Evolutionary conservation across 305 asterid species (phyloP).

Genomic region (Fraxinus latifolia): DNA sequence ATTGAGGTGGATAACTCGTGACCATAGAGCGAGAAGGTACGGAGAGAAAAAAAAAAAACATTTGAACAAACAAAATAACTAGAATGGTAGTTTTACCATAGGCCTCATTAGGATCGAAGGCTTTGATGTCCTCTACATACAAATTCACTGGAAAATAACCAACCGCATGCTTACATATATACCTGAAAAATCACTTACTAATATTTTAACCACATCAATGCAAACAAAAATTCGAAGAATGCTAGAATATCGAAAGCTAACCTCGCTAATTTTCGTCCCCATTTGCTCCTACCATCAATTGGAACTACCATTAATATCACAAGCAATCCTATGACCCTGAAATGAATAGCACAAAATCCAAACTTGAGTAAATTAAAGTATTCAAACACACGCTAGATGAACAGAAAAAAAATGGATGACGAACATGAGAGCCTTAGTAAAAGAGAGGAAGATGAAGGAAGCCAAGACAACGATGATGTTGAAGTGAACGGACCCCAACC

Average conservation of each 20-base stretch:
- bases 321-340: conserved; percentile 72
- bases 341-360: conserved; percentile 19
- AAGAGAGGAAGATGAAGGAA: conserved; percentile 63
- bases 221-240: conserved; percentile 3
- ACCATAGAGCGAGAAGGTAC: background rate
- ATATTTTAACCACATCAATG: conserved; percentile 12
- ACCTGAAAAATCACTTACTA: conserved; percentile 50
- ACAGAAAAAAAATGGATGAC: conserved; percentile 18
- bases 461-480: conserved; percentile 38
- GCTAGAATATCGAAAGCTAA: conserved; percentile 15
- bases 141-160: conserved; percentile 87
- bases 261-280: conserved; percentile 70
- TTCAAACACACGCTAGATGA: background rate
- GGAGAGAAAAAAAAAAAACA: background rate
- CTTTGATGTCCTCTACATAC: conserved; percentile 85
- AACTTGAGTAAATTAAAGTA: background rate
- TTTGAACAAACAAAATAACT: conserved; percentile 4
- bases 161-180: conserved; percentile 77
- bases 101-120: conserved; percentile 91
- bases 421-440: conserved; percentile 56
- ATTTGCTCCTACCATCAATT: conserved; percentile 60
- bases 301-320: conserved; percentile 61
- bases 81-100: conserved; percentile 53
- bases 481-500: conserved; percentile 77
- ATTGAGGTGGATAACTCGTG: background rate